Evolutionary conservation across 768 basidiomycete species (phyloP).

Genomic region (Pulveroboletus frians): DNA sequence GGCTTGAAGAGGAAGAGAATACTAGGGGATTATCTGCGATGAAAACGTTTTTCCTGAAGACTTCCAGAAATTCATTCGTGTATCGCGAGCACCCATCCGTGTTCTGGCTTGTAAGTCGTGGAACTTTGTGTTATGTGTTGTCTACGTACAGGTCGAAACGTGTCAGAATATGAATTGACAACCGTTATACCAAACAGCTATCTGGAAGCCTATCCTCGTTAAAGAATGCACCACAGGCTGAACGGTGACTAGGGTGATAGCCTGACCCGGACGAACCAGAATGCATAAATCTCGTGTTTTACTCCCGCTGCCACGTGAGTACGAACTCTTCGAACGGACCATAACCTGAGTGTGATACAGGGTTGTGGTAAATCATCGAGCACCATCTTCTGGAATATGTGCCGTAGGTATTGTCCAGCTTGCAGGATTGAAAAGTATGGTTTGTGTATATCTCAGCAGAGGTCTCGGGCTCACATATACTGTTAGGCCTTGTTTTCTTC

Average conservation of each 20-base stretch:
- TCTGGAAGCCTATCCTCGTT: too few relatives aligned
- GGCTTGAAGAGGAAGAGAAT: too few relatives aligned
- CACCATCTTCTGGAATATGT: conserved; percentile 8
- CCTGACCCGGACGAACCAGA: conserved; percentile 42
- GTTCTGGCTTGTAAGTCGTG: neutral
- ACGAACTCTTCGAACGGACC: neutral
- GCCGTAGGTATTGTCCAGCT: conserved; percentile 7
- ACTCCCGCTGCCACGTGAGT: conserved; percentile 22
- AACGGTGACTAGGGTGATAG: neutral
- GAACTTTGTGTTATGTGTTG: neutral
- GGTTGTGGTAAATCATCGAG: conserved; percentile 2
- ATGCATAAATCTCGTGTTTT: conserved; percentile 40
- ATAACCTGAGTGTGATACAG: conserved; percentile 1
- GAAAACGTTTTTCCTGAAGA: too few relatives aligned
- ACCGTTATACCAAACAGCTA: neutral
- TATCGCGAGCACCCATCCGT: neutral
- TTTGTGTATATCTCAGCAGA: neutral
- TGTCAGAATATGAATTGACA: neutral
- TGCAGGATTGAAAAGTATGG: conserved; percentile 11
- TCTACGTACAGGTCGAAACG: neutral
- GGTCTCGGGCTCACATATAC: neutral
- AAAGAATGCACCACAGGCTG: neutral
- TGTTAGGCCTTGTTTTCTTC: conserved; percentile 1
- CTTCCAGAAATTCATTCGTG: neutral
- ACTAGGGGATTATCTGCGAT: neutral